Conservation (phyloP, 805 yeast species). For the Yamadazyma paraphyllophila region DNA sequence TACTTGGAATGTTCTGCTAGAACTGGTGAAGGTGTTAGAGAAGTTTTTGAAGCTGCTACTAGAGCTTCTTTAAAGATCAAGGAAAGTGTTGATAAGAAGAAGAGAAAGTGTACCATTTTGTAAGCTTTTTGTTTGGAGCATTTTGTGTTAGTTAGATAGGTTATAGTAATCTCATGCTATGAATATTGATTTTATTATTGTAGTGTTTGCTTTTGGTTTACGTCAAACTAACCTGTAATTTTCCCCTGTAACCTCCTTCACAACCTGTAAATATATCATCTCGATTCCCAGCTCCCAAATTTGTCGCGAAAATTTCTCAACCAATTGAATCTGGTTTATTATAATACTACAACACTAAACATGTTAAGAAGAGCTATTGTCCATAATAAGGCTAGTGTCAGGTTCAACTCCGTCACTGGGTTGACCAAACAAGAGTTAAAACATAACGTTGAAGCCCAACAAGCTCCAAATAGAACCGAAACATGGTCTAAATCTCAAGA, state of each 20-base stretch:
- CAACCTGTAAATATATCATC: background rate
- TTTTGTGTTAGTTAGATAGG: background rate
- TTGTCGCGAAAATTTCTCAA: conserved; percentile 1
- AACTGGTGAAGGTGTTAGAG: conserved; percentile 87
- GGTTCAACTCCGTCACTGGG: conserved; percentile 19
- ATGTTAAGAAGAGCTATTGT: conserved; percentile 12
- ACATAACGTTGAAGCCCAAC: conserved; percentile 39
- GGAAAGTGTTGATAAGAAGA: conserved; percentile 58
- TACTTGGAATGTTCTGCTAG: conserved; percentile 92
- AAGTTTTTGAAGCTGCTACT: conserved; percentile 89
- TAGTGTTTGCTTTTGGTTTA: background rate
- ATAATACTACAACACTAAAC: background rate
- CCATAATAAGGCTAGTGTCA: conserved; percentile 3
- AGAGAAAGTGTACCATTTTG: conserved; percentile 64
- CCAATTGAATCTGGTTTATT: conserved; percentile 10
- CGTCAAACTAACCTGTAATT: no score
- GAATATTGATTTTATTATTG: background rate
- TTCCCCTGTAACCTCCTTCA: no score
- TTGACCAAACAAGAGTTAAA: conserved; percentile 24
- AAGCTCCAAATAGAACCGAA: conserved; percentile 72
- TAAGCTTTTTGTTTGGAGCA: conserved; percentile 22
- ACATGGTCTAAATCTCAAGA: conserved; percentile 75
- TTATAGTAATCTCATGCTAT: background rate
- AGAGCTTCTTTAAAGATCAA: conserved; percentile 80
- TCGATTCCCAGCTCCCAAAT: background rate